Conservation (phyloP, 129 eudicot genomes). For the Heracleum sosnowskyi region DNA sequence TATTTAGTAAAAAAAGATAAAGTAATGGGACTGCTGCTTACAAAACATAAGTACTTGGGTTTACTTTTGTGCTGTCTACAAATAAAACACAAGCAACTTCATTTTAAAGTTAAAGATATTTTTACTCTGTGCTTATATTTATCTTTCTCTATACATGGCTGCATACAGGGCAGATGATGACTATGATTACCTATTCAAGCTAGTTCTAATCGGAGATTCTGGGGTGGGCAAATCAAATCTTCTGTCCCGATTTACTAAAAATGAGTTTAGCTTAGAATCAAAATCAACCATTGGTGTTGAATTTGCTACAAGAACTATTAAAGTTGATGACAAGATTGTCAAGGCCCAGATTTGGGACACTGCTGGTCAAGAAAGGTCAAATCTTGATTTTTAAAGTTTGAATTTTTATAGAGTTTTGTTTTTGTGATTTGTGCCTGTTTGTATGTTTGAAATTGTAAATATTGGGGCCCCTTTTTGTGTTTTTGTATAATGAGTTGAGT, state of each 20-base stretch:
- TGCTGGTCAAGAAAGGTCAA: constrained; percentile 71
- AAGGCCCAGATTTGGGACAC: constrained; percentile 92
- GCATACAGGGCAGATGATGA: constrained; percentile 75
- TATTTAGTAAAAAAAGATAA: too few species aligned
- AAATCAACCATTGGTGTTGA: constrained; percentile 78
- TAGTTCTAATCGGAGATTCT: constrained; percentile 66
- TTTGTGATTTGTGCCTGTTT: background rate
- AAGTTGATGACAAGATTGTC: constrained; percentile 61
- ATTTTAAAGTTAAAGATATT: background rate
- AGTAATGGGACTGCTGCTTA: background rate
- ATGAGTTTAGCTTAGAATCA: constrained; percentile 61
- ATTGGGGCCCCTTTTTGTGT: background rate
- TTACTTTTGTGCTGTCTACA: background rate
- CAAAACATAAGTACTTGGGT: background rate
- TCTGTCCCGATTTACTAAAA: constrained; percentile 52
- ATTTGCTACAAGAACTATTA: constrained; percentile 64
- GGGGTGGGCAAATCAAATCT: constrained; percentile 71
- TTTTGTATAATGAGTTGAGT: background rate
- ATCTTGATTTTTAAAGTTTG: background rate
- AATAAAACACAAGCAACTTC: background rate
- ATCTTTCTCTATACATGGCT: constrained; percentile 19
- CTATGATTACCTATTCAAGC: constrained; percentile 66
- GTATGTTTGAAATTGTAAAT: background rate
- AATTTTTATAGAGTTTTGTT: background rate
- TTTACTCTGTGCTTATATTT: background rate